Evolutionary conservation across 1,284 basidiomycete genomes (phyloP).

Genomic region (Ganoderma lucidum): DNA sequence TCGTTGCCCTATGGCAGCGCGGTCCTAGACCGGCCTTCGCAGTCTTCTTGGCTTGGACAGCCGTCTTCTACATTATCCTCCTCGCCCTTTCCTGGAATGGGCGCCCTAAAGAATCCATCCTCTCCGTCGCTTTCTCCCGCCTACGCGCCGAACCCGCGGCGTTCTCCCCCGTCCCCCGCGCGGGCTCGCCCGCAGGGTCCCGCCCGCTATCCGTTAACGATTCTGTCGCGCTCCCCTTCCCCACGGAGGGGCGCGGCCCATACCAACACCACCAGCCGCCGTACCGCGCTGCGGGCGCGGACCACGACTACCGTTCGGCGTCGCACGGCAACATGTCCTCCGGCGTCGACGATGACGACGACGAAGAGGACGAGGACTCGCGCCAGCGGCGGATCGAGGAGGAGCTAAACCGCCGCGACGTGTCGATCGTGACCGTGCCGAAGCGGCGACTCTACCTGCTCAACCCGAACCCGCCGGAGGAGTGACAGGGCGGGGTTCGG

Average conservation of each 20-base stretch:
- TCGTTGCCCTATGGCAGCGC: slow-evolving; percentile 65
- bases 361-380: slow-evolving; percentile 77
- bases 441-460: slow-evolving; percentile 75
- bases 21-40: slow-evolving; percentile 64
- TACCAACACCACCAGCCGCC: slow-evolving; percentile 71
- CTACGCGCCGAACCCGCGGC: slow-evolving; percentile 47
- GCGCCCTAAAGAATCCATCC: slow-evolving; percentile 61
- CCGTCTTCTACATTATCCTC: slow-evolving; percentile 63
- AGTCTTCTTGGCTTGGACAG: slow-evolving; percentile 69
- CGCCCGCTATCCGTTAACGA: slow-evolving; percentile 49
- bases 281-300: slow-evolving; percentile 55
- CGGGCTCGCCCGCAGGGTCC: slow-evolving; percentile 44
- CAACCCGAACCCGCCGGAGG: slow-evolving; percentile 57
- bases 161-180: slow-evolving; percentile 31
- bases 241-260: slow-evolving; percentile 55
- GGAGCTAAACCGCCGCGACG: slow-evolving; percentile 79
- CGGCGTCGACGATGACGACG: slow-evolving; percentile 62
- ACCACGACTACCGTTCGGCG: slow-evolving; percentile 51
- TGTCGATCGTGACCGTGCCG: slow-evolving; percentile 82
- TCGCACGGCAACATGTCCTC: slow-evolving; percentile 41
- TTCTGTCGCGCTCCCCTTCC: slow-evolving; percentile 56
- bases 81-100: slow-evolving; percentile 63
- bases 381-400: slow-evolving; percentile 78
- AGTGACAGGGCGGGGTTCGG: slow-evolving; percentile 24
- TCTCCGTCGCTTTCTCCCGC: slow-evolving; percentile 58